A percentile compares a stretch with the other conserved stretches of the same genome.
Conservation (phyloP, 2,329 filamentous ascomycete species). For the Aspergillus chevalieri region DNA sequence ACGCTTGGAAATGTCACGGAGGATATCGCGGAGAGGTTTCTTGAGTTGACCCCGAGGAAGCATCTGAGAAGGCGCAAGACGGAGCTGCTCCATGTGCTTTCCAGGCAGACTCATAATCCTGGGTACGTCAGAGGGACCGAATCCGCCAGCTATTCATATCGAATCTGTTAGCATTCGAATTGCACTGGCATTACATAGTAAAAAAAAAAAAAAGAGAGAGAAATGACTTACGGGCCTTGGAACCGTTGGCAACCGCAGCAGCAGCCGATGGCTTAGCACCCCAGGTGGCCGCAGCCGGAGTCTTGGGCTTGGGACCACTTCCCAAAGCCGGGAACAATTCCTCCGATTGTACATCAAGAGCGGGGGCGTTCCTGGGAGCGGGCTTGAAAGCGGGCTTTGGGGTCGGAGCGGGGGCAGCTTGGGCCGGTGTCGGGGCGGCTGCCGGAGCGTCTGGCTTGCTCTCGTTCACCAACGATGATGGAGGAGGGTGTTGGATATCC, state of each 20-base stretch:
- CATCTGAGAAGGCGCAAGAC: slow-evolving; percentile 69
- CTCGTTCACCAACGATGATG: slow-evolving; percentile 37
- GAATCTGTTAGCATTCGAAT: background rate
- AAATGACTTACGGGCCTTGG: slow-evolving; percentile 45
- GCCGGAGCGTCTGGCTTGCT: slow-evolving; percentile 21
- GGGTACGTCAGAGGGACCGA: slow-evolving; percentile 34
- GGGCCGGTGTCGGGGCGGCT: slow-evolving; percentile 12
- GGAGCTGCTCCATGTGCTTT: slow-evolving; percentile 70
- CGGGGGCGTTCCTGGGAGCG: slow-evolving; percentile 34
- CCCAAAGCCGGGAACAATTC: slow-evolving; percentile 93
- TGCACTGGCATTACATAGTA: background rate
- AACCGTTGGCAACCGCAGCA: slow-evolving; percentile 39
- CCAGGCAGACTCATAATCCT: slow-evolving; percentile 70
- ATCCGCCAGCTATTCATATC: slow-evolving; percentile 15
- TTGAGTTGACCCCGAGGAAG: slow-evolving; percentile 71
- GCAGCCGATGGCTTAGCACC: slow-evolving; percentile 51
- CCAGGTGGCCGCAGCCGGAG: slow-evolving; percentile 68
- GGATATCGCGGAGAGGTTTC: slow-evolving; percentile 74
- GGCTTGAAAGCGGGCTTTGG: slow-evolving; percentile 37
- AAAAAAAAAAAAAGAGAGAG: no score
- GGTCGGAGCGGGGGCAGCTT: slow-evolving; percentile 25
- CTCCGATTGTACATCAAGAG: slow-evolving; percentile 77
- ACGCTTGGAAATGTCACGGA: slow-evolving; percentile 87
- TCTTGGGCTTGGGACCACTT: slow-evolving; percentile 57
- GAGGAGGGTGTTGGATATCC: slow-evolving; percentile 54